Base-by-base conservation (phyloP, 2,329 filamentous ascomycete species). In the Botrytis porri region DNA sequence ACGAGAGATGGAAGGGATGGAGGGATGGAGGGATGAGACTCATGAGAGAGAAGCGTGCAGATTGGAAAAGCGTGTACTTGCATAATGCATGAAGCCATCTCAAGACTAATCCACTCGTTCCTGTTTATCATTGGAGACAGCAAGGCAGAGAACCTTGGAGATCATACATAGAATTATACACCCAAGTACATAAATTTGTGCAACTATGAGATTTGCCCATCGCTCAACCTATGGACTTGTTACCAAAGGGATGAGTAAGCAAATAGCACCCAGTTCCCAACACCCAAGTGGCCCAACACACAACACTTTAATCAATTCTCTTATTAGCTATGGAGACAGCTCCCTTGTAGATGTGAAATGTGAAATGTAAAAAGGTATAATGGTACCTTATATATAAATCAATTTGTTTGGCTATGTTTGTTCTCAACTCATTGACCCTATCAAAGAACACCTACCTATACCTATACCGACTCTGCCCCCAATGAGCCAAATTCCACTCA, bases 111-210 rank as follows among this genome's bases (percentile, higher is more conserved):
- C 22, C 39, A 35, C 18, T 14, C 14, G 43, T 66, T 51, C 63
- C 43, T 66, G 32, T 51, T 66, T 22, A 51, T 66, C 43, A 66
- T 64, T 66, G 64, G 64, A 54, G 48, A 66, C 64, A 66, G 22
- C 29, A 51, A 48, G 63, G 37, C 60, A 41, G 9, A 9, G 16
- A 25, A 39, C 25, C 60, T 29, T 18, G 20, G 22, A 8, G 14
- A 39, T 10, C 20, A 14, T 37, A 37, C 12, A 35, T 35, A 8
- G 14, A 37, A 37, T 25, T 7, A 25, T 37, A 32, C 57, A 60
- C 32, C 10, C 8, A 35, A 35, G 37, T 60, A 8, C 32, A 37
- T 35, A 60, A 59, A 6, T 32, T 9, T 14, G 54, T 20, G 4
- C 54, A 9, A 57, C 29, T 8, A 32, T 9, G 6, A 32, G 54